phyloP scores from a whole-genome alignment of 257 asterid genomes.

The Craterostigma plantagineum region DNA sequence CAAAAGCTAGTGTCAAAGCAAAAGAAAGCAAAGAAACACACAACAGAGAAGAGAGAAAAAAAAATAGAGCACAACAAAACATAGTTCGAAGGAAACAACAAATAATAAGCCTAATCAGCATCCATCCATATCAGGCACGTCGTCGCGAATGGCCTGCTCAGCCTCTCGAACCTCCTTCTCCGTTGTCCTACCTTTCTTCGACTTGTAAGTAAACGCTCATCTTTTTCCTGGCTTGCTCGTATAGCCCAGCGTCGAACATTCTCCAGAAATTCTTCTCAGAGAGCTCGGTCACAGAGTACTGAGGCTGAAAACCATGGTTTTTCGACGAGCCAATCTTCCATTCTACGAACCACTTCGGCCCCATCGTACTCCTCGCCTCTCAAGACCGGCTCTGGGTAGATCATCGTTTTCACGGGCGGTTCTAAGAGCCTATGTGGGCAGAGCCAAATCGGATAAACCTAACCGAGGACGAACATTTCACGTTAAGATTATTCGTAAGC shows the following conservation, averaged over 20 bases:
- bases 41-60: no score
- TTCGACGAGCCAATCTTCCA: slow-evolving; percentile 85
- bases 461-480: slow-evolving; percentile 18
- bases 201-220: slow-evolving; percentile 89
- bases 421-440: slow-evolving; percentile 84
- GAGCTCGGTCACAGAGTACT: slow-evolving; percentile 85
- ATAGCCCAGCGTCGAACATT: slow-evolving; percentile 85
- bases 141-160: slow-evolving; percentile 33
- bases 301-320: slow-evolving; percentile 96
- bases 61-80: no score
- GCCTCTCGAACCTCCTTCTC: slow-evolving; percentile 99
- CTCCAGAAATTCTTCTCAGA: slow-evolving; percentile 89
- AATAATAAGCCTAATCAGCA: no score
- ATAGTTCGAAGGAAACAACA: no score
- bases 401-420: slow-evolving; percentile 72
- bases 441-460: slow-evolving; percentile 98
- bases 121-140: no score
- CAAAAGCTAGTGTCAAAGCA: no score
- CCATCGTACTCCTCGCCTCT: slow-evolving; percentile 94
- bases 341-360: slow-evolving; percentile 42
- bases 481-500: slow-evolving; percentile 59
- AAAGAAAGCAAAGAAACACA: no score
- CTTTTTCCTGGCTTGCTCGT: slow-evolving; percentile 67
- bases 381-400: slow-evolving; percentile 55
- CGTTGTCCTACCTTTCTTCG: slow-evolving; percentile 90